Conservation (phyloP, 2,329 filamentous ascomycete species). For the Aspergillus ochraceus region DNA sequence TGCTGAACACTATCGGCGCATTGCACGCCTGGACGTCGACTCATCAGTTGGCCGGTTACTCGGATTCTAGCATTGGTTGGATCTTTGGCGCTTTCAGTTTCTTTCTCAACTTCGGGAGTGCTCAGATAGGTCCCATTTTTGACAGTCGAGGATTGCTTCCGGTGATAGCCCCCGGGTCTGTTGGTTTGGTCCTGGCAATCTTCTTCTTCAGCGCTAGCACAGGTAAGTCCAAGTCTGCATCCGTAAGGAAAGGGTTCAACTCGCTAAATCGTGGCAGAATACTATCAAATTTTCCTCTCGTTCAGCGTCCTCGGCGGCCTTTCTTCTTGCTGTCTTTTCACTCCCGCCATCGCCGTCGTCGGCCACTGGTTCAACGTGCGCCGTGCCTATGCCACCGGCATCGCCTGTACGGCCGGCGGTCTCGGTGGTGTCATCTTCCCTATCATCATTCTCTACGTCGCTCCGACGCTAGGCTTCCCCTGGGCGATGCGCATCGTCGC, state of each 20-base stretch:
- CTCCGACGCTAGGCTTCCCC: conserved; percentile 15
- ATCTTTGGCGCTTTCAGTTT: background rate
- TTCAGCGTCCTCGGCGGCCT: conserved; percentile 3
- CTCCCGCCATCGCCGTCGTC: conserved; percentile 16
- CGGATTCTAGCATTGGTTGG: background rate
- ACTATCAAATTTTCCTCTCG: background rate
- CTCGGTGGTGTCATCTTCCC: conserved; percentile 1
- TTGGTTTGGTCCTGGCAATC: background rate
- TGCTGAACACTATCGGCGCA: conserved; percentile 1
- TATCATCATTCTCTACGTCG: background rate
- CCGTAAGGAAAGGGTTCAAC: background rate
- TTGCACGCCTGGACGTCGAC: background rate
- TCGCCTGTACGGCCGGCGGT: background rate
- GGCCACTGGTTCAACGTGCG: background rate
- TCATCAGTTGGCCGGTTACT: background rate
- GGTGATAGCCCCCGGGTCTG: conserved; percentile 29
- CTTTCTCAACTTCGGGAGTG: conserved; percentile 2
- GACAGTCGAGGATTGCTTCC: conserved; percentile 7
- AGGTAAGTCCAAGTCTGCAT: background rate
- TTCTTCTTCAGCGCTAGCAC: background rate
- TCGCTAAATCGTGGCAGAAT: background rate
- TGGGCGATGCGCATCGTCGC: conserved; percentile 14
- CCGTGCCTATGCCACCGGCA: background rate
- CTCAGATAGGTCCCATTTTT: background rate
- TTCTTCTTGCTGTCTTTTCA: conserved; percentile 23